Conservation (phyloP, 176 grass and related monocot genomes). For the Triticum dicoccoides region DNA sequence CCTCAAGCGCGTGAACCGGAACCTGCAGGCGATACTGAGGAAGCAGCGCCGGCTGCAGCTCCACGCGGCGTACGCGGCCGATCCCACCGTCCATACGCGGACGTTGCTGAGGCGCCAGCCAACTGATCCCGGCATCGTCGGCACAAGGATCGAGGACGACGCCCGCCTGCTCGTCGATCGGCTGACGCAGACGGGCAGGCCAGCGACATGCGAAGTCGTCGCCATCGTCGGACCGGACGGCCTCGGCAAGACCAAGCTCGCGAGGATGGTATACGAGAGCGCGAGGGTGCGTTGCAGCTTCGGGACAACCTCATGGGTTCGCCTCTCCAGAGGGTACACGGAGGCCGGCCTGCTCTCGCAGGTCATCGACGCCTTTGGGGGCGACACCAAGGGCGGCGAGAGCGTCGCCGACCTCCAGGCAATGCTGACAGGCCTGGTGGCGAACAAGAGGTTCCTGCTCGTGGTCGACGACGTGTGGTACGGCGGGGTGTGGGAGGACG, state of each 20-base stretch:
- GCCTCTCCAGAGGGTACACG: slow-evolving; percentile 27
- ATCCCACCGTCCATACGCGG: not conserved
- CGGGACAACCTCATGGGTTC: slow-evolving; percentile 42
- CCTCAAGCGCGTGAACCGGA: slow-evolving; percentile 46
- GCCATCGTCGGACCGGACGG: slow-evolving; percentile 50
- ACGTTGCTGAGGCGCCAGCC: not conserved
- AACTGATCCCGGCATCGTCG: slow-evolving; percentile 1
- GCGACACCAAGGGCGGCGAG: slow-evolving; percentile 27
- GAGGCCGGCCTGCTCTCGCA: slow-evolving; percentile 48
- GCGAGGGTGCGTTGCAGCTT: slow-evolving; percentile 47
- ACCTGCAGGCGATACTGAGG: slow-evolving; percentile 43
- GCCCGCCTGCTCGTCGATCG: slow-evolving; percentile 12
- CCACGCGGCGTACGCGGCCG: not conserved
- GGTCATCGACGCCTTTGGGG: slow-evolving; percentile 41
- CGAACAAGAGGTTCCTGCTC: slow-evolving; percentile 44
- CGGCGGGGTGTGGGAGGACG: slow-evolving; percentile 43
- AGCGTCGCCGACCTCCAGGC: slow-evolving; percentile 26
- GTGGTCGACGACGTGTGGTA: slow-evolving; percentile 61
- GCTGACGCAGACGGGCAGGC: slow-evolving; percentile 17
- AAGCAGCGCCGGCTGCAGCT: slow-evolving; percentile 50
- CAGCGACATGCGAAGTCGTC: slow-evolving; percentile 21
- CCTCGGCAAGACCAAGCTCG: slow-evolving; percentile 71
- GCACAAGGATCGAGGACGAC: slow-evolving; percentile 42
- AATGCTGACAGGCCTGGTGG: slow-evolving; percentile 34
- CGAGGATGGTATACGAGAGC: slow-evolving; percentile 48